Base-by-base conservation (phyloP, 2,329 filamentous ascomycete species). In the Exophiala viscosa region DNA sequence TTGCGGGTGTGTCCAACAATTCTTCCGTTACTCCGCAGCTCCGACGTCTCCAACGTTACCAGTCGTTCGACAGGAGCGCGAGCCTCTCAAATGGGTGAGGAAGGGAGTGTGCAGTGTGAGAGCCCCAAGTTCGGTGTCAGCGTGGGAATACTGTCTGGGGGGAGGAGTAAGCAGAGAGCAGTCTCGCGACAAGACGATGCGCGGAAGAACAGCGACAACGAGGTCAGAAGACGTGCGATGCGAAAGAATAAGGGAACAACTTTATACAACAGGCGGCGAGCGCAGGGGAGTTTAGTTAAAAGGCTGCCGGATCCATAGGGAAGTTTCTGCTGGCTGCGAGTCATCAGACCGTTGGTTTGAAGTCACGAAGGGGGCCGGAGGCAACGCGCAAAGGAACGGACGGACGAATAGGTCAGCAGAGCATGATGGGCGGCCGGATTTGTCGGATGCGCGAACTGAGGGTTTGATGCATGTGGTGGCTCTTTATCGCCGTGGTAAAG, bases 361-460 rank as follows among this genome's bases (percentile, higher is more conserved):
- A 28, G 23, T 18, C 38, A 40, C 38, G 35, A 38, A 45, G 42
- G 14, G 14, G 14, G 28, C 13, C 11, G 23, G 15, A 31, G 43
- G 36, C 50, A 46, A 20, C 23, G 43, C 38, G 40, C 33, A 33
- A 17, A 4, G 39, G 33, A 23, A 39, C 50, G 46, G 39, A 50
- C 31, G 46, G 39, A 50, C 36, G 44, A 53, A 50, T 52, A 47
- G 54, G 46, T 54, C 46, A 54, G 50, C 47, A 48, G 31, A 11
- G 48, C 48, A 23, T 34, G 43, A 23, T 23, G 23, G 38, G 32
- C 34, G 50, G 50, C 50, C 56, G 56, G 56, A 59, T 49, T 56
- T 53, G 46, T 59, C 56, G 56, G 56, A 59, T 56, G 55, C 55
- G 52, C 45, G 34, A 52, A 42, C 42, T 36, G 28, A 44, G 8